phyloP scores from a whole-genome alignment of 23 red algal genomes.

The Chondrus crispus region DNA sequence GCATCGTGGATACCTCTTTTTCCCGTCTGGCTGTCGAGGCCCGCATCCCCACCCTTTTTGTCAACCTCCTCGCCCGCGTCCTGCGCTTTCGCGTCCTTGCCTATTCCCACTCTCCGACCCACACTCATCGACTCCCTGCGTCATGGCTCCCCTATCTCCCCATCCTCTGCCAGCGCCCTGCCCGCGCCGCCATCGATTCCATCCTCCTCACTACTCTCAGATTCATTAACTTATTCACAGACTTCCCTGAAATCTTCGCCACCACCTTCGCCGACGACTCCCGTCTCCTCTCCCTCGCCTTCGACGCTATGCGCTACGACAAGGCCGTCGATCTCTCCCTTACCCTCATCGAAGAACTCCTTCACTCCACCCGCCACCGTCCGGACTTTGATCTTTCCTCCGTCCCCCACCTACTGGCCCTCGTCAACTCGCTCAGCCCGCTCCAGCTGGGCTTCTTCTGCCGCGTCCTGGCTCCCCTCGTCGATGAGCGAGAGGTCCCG shows the following conservation, averaged over 20 bases:
- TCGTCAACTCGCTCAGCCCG: conserved; percentile 27
- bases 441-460: conserved; percentile 52
- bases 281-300: conserved; percentile 29
- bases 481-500: conserved; percentile 34
- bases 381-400: conserved; percentile 34
- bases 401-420: conserved; percentile 2
- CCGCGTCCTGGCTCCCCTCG: conserved; percentile 43
- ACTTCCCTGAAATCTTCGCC: neutral
- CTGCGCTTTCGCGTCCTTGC: too few relatives aligned
- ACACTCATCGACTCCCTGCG: too few relatives aligned
- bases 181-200: neutral
- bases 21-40: too few relatives aligned
- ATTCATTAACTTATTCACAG: neutral
- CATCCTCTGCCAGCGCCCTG: neutral
- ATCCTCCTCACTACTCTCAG: neutral
- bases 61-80: too few relatives aligned
- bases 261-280: neutral
- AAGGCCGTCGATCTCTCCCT: conserved; percentile 36
- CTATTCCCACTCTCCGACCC: too few relatives aligned
- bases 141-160: neutral
- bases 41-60: too few relatives aligned
- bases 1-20: too few relatives aligned
- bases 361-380: neutral
- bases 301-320: conserved; percentile 25
- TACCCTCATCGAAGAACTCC: conserved; percentile 47